phyloP scores from a whole-genome alignment of 495 filamentous ascomycete genomes.

The Talaromyces thailandensis region DNA sequence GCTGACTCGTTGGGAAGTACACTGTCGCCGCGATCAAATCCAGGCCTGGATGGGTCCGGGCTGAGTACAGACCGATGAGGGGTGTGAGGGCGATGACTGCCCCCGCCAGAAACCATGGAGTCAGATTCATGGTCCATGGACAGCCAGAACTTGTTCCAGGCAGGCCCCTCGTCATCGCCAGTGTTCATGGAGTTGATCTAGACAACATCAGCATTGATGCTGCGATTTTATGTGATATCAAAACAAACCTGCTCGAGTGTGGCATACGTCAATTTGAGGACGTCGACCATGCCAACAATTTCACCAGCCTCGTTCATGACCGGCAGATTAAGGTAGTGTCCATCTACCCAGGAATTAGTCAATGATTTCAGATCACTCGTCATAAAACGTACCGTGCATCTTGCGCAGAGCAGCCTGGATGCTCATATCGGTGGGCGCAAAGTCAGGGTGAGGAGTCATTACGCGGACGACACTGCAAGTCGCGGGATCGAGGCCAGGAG shows the following conservation, averaged over 20 bases:
- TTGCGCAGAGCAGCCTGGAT: conserved; percentile 96
- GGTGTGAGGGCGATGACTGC: conserved; percentile 53
- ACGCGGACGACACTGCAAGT: conserved; percentile 96
- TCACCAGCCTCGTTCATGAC: conserved; percentile 97
- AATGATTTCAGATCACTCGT: not conserved
- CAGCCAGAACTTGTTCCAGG: conserved; percentile 99
- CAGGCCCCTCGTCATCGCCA: conserved; percentile 83
- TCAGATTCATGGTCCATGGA: conserved; percentile 95
- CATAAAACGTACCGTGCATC: conserved; percentile 76
- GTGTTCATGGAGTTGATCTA: conserved; percentile 72
- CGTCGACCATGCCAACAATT: conserved; percentile 99
- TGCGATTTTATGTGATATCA: not conserved
- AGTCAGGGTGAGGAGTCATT: conserved; percentile 98
- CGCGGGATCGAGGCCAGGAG: conserved; percentile 85
- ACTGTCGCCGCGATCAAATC: conserved; percentile 62
- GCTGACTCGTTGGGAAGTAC: conserved; percentile 90
- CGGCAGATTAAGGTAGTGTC: conserved; percentile 93
- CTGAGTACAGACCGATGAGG: conserved; percentile 63
- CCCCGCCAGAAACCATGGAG: conserved; percentile 89
- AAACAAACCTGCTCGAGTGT: conserved; percentile 81
- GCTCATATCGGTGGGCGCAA: conserved; percentile 97
- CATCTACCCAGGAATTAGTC: conserved; percentile 51
- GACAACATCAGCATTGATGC: conserved; percentile 6
- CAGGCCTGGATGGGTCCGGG: conserved; percentile 57
- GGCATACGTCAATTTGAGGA: conserved; percentile 94